These are phyloP conservation scores for Ogataea thermomethanolica DNA, from an alignment of 805 yeast genomes.

Conservation along the genomic window DNA sequence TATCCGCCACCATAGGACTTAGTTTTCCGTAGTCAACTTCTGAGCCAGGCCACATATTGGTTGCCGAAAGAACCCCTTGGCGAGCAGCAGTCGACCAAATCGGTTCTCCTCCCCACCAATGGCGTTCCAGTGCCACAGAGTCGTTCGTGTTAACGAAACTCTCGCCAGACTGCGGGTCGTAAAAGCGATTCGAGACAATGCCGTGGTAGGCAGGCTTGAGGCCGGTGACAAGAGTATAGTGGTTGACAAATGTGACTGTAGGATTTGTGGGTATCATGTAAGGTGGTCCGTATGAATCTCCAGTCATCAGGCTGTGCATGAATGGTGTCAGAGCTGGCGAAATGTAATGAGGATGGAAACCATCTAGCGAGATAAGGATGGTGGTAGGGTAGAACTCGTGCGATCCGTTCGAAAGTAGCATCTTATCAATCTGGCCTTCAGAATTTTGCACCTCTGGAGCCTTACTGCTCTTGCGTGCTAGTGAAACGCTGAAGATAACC, in stretches of 20 bases:
- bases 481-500: no score
- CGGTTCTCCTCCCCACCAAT: conserved; percentile 91
- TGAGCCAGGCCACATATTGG: conserved; percentile 98
- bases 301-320: conserved; percentile 51
- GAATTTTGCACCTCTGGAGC: no score
- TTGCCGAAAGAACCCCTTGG: conserved; percentile 62
- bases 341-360: conserved; percentile 88
- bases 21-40: conserved; percentile 58
- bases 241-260: conserved; percentile 85
- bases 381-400: conserved; percentile 75
- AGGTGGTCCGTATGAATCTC: conserved; percentile 67
- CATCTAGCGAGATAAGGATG: conserved; percentile 75
- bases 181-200: conserved; percentile 78
- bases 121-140: conserved; percentile 46
- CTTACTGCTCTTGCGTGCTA: no score
- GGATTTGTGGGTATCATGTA: conserved; percentile 88
- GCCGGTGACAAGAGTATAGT: conserved; percentile 89
- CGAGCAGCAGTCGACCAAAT: conserved; percentile 73
- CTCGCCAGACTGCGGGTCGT: conserved; percentile 51
- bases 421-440: conserved; percentile 12
- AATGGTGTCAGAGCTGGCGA: conserved; percentile 65
- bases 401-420: conserved; percentile 54
- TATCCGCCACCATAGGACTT: conserved; percentile 55
- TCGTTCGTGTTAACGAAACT: conserved; percentile 65
- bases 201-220: conserved; percentile 81